Evolutionary conservation across 108 stramenopile genomes (phyloP).

Genomic region (Cylindrotheca fusiformis): DNA sequence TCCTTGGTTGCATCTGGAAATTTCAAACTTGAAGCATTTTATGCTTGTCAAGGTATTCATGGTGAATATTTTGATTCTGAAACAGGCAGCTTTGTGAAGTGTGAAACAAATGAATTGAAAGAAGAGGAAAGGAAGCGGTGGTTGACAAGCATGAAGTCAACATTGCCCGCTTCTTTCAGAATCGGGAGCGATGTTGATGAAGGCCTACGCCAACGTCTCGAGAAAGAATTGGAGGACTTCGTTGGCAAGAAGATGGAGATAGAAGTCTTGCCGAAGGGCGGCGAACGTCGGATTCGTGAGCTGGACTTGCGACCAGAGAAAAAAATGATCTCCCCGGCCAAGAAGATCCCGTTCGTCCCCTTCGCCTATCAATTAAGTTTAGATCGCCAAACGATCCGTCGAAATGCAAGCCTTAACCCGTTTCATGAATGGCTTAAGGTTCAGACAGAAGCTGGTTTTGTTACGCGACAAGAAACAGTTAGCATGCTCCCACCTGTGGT

Average conservation of each 20-base stretch:
- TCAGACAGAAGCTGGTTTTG: conserved; percentile 76
- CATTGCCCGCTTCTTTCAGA: conserved; percentile 78
- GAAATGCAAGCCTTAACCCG: conserved; percentile 52
- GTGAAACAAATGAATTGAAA: conserved; percentile 51
- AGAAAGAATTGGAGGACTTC: conserved; percentile 61
- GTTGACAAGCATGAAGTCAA: conserved; percentile 46
- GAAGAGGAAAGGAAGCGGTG: conserved; percentile 59
- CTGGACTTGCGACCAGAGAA: conserved; percentile 15
- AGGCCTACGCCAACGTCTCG: conserved; percentile 41
- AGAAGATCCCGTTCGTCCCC: conserved; percentile 69
- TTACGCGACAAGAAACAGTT: conserved; percentile 98
- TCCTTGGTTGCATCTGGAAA: conserved; percentile 47
- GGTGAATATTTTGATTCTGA: conserved; percentile 17
- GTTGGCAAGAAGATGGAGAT: conserved; percentile 77
- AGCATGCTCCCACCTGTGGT: conserved; percentile 98
- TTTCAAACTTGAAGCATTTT: conserved; percentile 80
- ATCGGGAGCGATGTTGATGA: conserved; percentile 69
- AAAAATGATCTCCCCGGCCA: conserved; percentile 60
- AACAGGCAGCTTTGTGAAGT: conserved; percentile 37
- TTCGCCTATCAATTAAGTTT: conserved; percentile 71
- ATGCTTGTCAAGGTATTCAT: conserved; percentile 70
- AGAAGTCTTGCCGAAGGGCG: conserved; percentile 49
- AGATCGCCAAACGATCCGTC: conserved; percentile 69
- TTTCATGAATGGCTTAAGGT: conserved; percentile 79
- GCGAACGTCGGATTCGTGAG: conserved; percentile 38